These are phyloP conservation scores for Geosmithia putterillii DNA, from an alignment of 2,329 filamentous ascomycete genomes.

Conservation along the genomic window DNA sequence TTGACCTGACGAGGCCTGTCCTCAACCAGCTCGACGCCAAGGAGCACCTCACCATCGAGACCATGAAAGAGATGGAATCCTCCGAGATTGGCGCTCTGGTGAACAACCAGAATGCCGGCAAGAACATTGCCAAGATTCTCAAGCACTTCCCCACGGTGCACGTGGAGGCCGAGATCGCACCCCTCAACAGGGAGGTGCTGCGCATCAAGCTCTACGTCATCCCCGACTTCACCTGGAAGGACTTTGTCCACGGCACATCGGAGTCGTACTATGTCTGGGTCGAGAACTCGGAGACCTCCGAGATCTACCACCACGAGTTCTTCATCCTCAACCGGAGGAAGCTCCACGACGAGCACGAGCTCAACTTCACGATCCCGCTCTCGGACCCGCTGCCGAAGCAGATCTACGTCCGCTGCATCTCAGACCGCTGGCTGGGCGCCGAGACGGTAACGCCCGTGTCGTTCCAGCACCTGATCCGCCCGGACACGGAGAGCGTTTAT, in stretches of 20 bases:
- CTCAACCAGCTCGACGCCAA: conserved; percentile 79
- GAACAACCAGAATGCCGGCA: conserved; percentile 80
- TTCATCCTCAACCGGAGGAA: conserved; percentile 88
- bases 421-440: conserved; percentile 90
- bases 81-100: conserved; percentile 84
- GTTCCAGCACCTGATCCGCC: conserved; percentile 94
- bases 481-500: conserved; percentile 94
- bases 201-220: conserved; percentile 79
- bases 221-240: conserved; percentile 90
- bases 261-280: conserved; percentile 99
- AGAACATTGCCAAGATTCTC: conserved; percentile 66
- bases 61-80: conserved; percentile 83
- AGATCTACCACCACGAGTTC: conserved; percentile 96
- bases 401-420: conserved; percentile 90
- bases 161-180: conserved; percentile 88
- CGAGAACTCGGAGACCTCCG: conserved; percentile 92
- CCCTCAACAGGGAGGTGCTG: conserved; percentile 85
- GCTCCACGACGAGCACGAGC: conserved; percentile 88
- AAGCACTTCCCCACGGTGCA: conserved; percentile 87
- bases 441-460: conserved; percentile 93
- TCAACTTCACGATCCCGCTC: conserved; percentile 94
- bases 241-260: conserved; percentile 82
- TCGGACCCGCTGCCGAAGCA: conserved; percentile 88
- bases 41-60: conserved; percentile 63
- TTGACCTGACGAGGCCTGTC: conserved; percentile 76